phyloP scores from a whole-genome alignment of 495 filamentous ascomycete genomes.

The Hypoxylon cercidicola region DNA sequence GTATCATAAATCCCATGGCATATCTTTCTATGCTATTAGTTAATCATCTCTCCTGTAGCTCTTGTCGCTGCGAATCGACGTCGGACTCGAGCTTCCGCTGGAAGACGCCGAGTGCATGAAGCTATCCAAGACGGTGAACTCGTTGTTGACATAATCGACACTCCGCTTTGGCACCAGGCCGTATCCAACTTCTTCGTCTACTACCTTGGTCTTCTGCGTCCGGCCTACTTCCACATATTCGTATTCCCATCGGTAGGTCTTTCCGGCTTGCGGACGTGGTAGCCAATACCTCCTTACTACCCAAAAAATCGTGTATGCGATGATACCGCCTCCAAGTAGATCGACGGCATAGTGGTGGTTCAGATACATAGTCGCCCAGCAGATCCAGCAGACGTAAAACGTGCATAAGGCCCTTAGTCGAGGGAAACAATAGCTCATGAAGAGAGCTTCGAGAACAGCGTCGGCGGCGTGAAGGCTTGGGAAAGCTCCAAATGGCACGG shows the following conservation, averaged over 20 bases:
- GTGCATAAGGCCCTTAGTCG: conserved; percentile 78
- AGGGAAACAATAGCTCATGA: conserved; percentile 91
- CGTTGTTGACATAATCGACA: conserved; percentile 18
- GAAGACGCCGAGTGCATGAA: conserved; percentile 37
- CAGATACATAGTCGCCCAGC: conserved; percentile 99
- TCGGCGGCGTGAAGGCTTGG: conserved; percentile 88
- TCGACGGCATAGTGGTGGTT: conserved; percentile 97
- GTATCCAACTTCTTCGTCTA: conserved; percentile 54
- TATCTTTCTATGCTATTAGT: conserved; percentile 24
- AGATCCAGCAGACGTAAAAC: conserved; percentile 87
- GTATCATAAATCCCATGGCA: conserved; percentile 34
- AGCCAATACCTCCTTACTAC: conserved; percentile 81
- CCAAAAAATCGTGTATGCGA: conserved; percentile 84
- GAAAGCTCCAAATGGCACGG: conserved; percentile 94
- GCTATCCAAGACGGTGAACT: conserved; percentile 38
- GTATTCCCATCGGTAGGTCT: conserved; percentile 92
- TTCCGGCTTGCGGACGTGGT: conserved; percentile 81
- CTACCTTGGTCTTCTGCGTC: conserved; percentile 39
- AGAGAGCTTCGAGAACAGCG: conserved; percentile 88
- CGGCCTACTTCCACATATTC: conserved; percentile 87
- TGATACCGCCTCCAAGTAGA: conserved; percentile 82
- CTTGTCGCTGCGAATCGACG: conserved; percentile 26
- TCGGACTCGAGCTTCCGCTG: conserved; percentile 34
- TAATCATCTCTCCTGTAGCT: conserved; percentile 32
- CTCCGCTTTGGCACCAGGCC: conserved; percentile 27